Evolutionary conservation across 768 basidiomycete species (phyloP).

Genomic region (Amanita rimosa): DNA sequence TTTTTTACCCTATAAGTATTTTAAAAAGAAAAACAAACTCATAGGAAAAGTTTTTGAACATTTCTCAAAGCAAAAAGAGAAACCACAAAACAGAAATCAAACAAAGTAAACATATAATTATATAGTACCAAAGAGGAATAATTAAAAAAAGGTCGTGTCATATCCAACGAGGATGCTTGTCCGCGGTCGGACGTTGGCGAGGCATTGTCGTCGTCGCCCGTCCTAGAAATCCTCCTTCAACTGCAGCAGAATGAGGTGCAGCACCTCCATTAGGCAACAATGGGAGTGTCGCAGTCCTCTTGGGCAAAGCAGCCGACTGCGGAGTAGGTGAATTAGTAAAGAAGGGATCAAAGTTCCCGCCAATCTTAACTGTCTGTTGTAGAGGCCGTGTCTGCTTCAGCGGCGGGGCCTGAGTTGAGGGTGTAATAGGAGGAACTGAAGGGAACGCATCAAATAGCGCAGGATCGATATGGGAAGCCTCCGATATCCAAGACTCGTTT

Average conservation of each 20-base stretch:
- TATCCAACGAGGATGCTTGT: neutral
- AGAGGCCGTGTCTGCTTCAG: neutral
- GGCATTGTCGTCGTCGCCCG: neutral
- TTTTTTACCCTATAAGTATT: too few species aligned
- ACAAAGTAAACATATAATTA: neutral
- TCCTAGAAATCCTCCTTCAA: neutral
- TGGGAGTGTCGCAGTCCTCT: constrained; percentile 1
- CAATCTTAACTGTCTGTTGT: neutral
- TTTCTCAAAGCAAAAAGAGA: too few species aligned
- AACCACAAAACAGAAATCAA: neutral
- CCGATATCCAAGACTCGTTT: constrained; percentile 34
- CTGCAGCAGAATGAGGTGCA: neutral
- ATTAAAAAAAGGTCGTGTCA: neutral
- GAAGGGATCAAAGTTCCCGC: neutral
- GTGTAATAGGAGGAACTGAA: constrained; percentile 45
- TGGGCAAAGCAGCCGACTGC: neutral
- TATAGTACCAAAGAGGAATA: too few species aligned
- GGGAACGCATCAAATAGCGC: constrained; percentile 66
- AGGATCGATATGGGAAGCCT: constrained; percentile 37
- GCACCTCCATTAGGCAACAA: neutral
- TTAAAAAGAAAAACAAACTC: too few species aligned
- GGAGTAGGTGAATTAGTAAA: neutral
- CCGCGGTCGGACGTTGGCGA: neutral
- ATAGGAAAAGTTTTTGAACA: too few species aligned
- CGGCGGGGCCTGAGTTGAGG: constrained; percentile 11